phyloP scores from a whole-genome alignment of 164 flowering plant genomes.

The Taxillus chinensis region DNA sequence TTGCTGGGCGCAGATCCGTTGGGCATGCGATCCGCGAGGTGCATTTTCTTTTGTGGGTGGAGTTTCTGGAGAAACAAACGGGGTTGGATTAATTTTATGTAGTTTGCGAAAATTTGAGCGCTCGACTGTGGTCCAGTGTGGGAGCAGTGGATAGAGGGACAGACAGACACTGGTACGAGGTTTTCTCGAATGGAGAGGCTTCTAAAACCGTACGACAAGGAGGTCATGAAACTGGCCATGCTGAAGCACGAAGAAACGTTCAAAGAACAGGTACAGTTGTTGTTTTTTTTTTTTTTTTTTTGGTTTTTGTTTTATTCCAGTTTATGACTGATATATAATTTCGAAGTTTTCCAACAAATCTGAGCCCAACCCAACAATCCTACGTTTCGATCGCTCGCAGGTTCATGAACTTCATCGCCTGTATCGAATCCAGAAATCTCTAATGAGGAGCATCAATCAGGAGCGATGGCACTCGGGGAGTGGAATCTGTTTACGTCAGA shows the following conservation, averaged over 20 bases:
- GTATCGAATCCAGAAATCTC: constrained; percentile 53
- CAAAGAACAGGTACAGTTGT: constrained; percentile 61
- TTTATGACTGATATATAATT: too few relatives aligned
- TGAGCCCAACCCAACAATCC: neutral
- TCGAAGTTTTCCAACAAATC: neutral
- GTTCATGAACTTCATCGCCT: constrained; percentile 79
- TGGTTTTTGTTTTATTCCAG: neutral
- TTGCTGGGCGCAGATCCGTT: too few relatives aligned
- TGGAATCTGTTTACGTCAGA: neutral
- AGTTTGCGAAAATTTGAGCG: too few relatives aligned
- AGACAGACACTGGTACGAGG: neutral
- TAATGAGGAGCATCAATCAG: constrained; percentile 41
- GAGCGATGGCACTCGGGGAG: constrained; percentile 11
- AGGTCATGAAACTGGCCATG: constrained; percentile 67
- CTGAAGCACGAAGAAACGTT: constrained; percentile 75
- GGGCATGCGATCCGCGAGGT: too few relatives aligned
- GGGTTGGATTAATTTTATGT: neutral
- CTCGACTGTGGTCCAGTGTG: too few relatives aligned
- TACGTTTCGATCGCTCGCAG: constrained; percentile 18
- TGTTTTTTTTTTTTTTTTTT: neutral
- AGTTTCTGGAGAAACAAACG: neutral
- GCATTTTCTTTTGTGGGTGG: too few relatives aligned
- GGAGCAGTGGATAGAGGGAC: neutral
- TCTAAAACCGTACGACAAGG: constrained; percentile 35
- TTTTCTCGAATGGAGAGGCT: constrained; percentile 34